Evolutionary conservation across 1,139 yeast genomes (phyloP), one percentile per base, ranked within the genome.

Genomic region (Hemisphaericaspora subhashii): DNA sequence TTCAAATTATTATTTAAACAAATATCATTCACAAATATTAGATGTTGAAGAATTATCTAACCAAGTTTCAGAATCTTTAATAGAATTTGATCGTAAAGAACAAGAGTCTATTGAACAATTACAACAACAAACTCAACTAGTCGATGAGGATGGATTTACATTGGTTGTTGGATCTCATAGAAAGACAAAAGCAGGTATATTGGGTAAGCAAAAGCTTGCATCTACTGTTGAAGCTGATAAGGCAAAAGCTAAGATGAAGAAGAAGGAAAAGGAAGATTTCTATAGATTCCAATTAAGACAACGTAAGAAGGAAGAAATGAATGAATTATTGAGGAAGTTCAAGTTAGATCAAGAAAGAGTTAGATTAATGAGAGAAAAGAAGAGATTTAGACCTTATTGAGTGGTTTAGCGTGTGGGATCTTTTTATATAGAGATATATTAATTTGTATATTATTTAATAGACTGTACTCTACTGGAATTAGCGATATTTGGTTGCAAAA

Each of bases 221-320:
- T 54, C 68, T 24, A 71, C 76, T 32, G 67, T 68, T 2, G 73
- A 64, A 39, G 51, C 61, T 20, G 76, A 71, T 12, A 68, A 68
- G 42, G 77, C 77, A 34, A 61, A 64, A 40, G 61, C 64, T 35
- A 83, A 81, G 60, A 68, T 75, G 64, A 81, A 85, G 62, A 81
- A 77, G 68, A 86, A 86, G 63, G 94, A 89, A 52, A 87, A 89
- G 69, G 77, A 77, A 49, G 98, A 94, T 64, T 92, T 94, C 71
- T 94, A 94, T 70, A 77, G 96, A 53, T 94, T 90, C 79, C 99
- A 94, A 67, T 78, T 92, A 52, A 81, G 98, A 62, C 96, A 94
- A 58, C 79, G 81, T 58, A 92, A 90, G 76, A 92, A 92, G 72
- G 81, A 78, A 48, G 96, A 90, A 61, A 88, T 92, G 87, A 87